Percentiles rank a stretch among this genome's conserved stretches.
These are phyloP conservation scores for Pugionium dolabratum DNA, from an alignment of 345 rosid genomes.

Conservation along the genomic window DNA sequence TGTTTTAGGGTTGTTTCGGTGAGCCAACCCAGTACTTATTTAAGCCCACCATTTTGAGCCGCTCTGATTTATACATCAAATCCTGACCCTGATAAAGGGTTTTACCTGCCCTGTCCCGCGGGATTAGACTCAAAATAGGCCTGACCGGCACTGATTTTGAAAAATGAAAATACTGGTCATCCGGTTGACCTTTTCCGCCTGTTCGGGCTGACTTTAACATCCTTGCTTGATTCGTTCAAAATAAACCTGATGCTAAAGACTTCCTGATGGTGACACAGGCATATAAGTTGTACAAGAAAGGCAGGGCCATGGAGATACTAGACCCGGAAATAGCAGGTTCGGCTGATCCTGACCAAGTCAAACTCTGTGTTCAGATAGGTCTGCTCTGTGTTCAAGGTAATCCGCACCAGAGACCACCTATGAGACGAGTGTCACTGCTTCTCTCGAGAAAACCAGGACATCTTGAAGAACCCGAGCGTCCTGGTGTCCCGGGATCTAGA, in stretches of 20 bases:
- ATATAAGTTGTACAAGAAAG: slow-evolving; percentile 70
- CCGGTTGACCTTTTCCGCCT: no score
- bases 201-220: no score
- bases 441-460: slow-evolving; percentile 63
- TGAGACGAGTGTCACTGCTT: slow-evolving; percentile 66
- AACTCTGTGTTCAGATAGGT: slow-evolving; percentile 72
- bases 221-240: neutral
- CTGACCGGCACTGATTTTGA: no score
- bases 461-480: slow-evolving; percentile 66
- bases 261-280: slow-evolving; percentile 49
- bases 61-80: no score
- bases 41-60: neutral
- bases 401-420: slow-evolving; percentile 62
- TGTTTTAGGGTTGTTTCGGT: slow-evolving; percentile 13
- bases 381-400: slow-evolving; percentile 85
- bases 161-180: no score
- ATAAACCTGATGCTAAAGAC: neutral
- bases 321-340: slow-evolving; percentile 61
- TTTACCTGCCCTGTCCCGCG: no score
- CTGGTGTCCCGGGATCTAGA: slow-evolving; percentile 68
- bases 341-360: slow-evolving; percentile 55
- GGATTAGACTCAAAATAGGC: no score
- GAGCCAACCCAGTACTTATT: neutral
- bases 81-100: no score
- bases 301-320: slow-evolving; percentile 63